Conservation (phyloP, 2,329 filamentous ascomycete genomes). For the Dothistroma septosporum region DNA sequence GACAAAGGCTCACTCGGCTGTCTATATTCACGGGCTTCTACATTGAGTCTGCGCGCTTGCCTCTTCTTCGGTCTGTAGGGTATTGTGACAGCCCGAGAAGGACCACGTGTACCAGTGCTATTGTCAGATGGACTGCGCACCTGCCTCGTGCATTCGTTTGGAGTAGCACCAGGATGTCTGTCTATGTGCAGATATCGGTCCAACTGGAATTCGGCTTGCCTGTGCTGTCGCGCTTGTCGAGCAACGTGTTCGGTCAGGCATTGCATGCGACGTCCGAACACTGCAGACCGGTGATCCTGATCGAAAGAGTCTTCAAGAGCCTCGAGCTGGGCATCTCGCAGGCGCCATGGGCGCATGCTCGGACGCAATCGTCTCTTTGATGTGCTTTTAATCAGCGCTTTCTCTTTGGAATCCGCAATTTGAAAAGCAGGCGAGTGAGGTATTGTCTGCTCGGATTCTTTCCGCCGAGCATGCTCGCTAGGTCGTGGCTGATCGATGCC, state of each 20-base stretch:
- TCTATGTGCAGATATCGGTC: conserved; percentile 23
- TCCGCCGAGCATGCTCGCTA: background rate
- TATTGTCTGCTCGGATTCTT: background rate
- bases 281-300: conserved; percentile 33
- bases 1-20: conserved; percentile 40
- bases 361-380: background rate
- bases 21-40: conserved; percentile 44
- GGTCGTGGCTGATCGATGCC: background rate
- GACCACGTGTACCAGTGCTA: background rate
- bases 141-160: background rate
- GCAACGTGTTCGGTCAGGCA: conserved; percentile 27
- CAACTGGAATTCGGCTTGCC: conserved; percentile 28
- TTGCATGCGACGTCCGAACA: conserved; percentile 35
- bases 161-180: background rate
- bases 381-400: background rate
- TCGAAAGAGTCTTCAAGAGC: conserved; percentile 39
- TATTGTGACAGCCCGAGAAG: background rate
- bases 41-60: conserved; percentile 45
- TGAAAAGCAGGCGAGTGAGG: background rate
- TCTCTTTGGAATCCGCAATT: background rate
- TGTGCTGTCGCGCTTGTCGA: conserved; percentile 10
- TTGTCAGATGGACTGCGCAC: background rate
- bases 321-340: conserved; percentile 42
- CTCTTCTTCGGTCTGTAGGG: conserved; percentile 32
- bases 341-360: background rate